Percentiles rank a stretch among this genome's conserved stretches.
Evolutionary conservation across 2,329 filamentous ascomycete genomes (phyloP).

Genomic region (Mycosphaerella sp.): DNA sequence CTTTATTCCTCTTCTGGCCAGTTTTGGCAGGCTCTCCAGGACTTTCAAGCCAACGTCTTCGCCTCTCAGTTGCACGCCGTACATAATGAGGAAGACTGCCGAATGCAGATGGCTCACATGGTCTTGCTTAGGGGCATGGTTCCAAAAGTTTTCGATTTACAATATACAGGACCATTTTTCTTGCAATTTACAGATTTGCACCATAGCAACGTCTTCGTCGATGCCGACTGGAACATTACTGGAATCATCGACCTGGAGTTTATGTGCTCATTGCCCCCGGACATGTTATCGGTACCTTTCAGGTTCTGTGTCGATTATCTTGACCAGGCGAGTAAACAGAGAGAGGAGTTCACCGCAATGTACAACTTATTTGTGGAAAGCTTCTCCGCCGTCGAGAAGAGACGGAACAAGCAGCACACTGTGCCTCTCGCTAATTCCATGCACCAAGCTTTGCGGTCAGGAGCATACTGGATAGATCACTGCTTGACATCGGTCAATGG

Average conservation of each 20-base stretch:
- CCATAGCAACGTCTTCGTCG: slow-evolving; percentile 37
- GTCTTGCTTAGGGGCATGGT: slow-evolving; percentile 5
- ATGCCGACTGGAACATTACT: slow-evolving; percentile 35
- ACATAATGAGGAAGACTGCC: slow-evolving; percentile 6
- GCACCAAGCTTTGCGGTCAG: slow-evolving; percentile 29
- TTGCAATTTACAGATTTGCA: slow-evolving; percentile 36
- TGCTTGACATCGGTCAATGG: slow-evolving; percentile 9
- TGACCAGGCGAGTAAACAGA: background rate
- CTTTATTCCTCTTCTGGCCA: slow-evolving; percentile 5
- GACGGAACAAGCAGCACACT: background rate
- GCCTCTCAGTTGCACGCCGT: slow-evolving; percentile 10
- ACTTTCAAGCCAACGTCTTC: slow-evolving; percentile 2
- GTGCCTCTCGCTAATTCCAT: slow-evolving; percentile 3
- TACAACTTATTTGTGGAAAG: slow-evolving; percentile 9
- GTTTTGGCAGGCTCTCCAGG: slow-evolving; percentile 5
- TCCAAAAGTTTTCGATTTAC: background rate
- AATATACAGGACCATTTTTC: slow-evolving; percentile 8
- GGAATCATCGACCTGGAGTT: slow-evolving; percentile 36
- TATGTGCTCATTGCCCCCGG: slow-evolving; percentile 31
- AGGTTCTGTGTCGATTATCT: slow-evolving; percentile 27
- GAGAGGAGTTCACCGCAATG: slow-evolving; percentile 11
- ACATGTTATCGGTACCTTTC: slow-evolving; percentile 28
- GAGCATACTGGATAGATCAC: slow-evolving; percentile 22
- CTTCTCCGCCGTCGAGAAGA: slow-evolving; percentile 8
- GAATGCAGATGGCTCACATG: slow-evolving; percentile 7